phyloP scores from a whole-genome alignment of 2,329 filamentous ascomycete genomes.

The Metarhizium robertsii region DNA sequence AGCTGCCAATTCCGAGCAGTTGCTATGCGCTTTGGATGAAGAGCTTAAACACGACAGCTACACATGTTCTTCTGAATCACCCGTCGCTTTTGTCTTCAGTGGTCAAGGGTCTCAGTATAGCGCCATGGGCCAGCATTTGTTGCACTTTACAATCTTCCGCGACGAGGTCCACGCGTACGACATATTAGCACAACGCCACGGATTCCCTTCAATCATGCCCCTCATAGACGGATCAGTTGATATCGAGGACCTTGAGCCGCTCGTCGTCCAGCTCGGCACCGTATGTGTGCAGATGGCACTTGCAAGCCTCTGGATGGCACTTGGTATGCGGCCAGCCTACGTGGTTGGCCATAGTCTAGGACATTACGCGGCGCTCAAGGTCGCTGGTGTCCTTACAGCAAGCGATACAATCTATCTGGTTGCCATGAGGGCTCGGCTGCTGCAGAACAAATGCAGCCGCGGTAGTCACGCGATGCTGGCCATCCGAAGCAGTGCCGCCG shows the following conservation, averaged over 20 bases:
- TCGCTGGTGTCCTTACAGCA: slow-evolving; percentile 61
- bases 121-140: slow-evolving; percentile 12
- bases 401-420: slow-evolving; percentile 66
- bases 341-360: slow-evolving; percentile 48
- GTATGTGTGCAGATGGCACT: slow-evolving; percentile 48
- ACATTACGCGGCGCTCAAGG: slow-evolving; percentile 42
- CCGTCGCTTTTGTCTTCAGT: slow-evolving; percentile 29
- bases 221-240: slow-evolving; percentile 28
- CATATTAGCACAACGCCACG: slow-evolving; percentile 22
- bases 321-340: slow-evolving; percentile 40
- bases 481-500: slow-evolving; percentile 19
- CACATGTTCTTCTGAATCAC: neutral
- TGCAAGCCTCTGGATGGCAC: slow-evolving; percentile 42
- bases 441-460: slow-evolving; percentile 55
- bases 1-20: neutral
- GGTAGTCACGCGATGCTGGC: slow-evolving; percentile 55
- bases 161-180: slow-evolving; percentile 45
- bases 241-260: slow-evolving; percentile 1
- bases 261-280: slow-evolving; percentile 42
- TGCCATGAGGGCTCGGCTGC: slow-evolving; percentile 56
- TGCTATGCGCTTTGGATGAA: neutral
- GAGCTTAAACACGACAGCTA: neutral
- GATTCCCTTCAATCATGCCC: slow-evolving; percentile 46
- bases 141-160: slow-evolving; percentile 15
- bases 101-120: slow-evolving; percentile 28